phyloP scores from a whole-genome alignment of 225 moss, liverwort and hornwort genomes.

The Straminergon stramineum region DNA sequence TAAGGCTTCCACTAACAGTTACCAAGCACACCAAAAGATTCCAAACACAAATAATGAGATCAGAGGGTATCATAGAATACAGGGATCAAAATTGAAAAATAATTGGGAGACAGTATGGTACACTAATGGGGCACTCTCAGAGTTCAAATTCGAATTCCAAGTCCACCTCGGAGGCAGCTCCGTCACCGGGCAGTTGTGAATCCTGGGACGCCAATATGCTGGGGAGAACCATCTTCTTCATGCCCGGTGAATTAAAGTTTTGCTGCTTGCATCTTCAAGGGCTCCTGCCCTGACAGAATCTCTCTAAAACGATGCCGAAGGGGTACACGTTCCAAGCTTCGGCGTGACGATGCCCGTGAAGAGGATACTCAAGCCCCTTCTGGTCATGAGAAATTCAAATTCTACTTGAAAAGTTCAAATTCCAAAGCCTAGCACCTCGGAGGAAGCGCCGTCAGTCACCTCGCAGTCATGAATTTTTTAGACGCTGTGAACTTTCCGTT shows the following conservation, averaged over 20 bases:
- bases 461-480: neutral
- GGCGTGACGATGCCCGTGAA: constrained; percentile 30
- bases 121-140: neutral
- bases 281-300: constrained; percentile 61
- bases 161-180: neutral
- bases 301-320: constrained; percentile 60
- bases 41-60: neutral
- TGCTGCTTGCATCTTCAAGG: constrained; percentile 30
- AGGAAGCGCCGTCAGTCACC: neutral
- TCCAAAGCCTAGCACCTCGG: neutral
- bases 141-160: neutral
- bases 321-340: constrained; percentile 45
- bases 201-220: constrained; percentile 40
- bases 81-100: constrained; percentile 5
- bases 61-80: neutral
- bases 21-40: neutral
- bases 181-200: constrained; percentile 40
- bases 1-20: neutral
- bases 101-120: constrained; percentile 8
- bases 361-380: constrained; percentile 47
- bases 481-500: neutral
- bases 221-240: constrained; percentile 31
- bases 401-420: neutral
- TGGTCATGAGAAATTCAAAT: constrained; percentile 20
- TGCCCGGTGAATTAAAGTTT: neutral